Conservation (phyloP, 768 basidiomycete genomes). For the Leccinum barrowsii region DNA sequence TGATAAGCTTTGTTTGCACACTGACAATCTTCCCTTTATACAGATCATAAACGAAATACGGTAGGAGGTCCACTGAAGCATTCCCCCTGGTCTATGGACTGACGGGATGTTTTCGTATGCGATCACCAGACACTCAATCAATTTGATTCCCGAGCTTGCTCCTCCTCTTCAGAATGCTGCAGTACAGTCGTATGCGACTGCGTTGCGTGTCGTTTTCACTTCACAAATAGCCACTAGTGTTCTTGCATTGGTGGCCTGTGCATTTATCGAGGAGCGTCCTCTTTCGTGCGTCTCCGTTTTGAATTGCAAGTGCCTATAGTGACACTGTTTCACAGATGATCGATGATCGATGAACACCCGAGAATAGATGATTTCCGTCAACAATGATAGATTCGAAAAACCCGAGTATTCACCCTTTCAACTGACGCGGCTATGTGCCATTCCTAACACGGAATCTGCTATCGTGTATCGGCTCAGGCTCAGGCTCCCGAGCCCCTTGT, state of each 20-base stretch:
- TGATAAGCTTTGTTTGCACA: slow-evolving; percentile 13
- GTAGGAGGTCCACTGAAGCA: slow-evolving; percentile 31
- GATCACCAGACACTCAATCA: slow-evolving; percentile 62
- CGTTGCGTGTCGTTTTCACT: slow-evolving; percentile 79
- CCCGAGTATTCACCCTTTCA: not conserved
- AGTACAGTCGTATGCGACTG: slow-evolving; percentile 72
- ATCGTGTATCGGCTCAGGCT: too few relatives aligned
- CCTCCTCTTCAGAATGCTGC: slow-evolving; percentile 57
- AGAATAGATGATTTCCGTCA: not conserved
- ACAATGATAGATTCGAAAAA: not conserved
- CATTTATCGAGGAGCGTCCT: slow-evolving; percentile 74
- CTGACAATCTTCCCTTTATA: slow-evolving; percentile 20
- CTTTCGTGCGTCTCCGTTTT: slow-evolving; percentile 38
- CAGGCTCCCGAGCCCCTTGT: too few relatives aligned
- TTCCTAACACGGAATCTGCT: too few relatives aligned
- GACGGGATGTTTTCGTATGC: slow-evolving; percentile 4
- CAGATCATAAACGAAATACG: slow-evolving; percentile 74
- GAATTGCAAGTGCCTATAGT: not conserved
- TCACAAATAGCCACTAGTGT: slow-evolving; percentile 68
- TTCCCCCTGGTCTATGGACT: slow-evolving; percentile 12
- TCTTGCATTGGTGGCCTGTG: slow-evolving; percentile 60
- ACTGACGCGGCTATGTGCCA: too few relatives aligned
- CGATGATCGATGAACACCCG: not conserved
- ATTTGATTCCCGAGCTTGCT: slow-evolving; percentile 62
- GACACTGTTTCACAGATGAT: not conserved